phyloP scores from a whole-genome alignment of 2,329 filamentous ascomycete genomes.

The Trichoderma cornu-damae region DNA sequence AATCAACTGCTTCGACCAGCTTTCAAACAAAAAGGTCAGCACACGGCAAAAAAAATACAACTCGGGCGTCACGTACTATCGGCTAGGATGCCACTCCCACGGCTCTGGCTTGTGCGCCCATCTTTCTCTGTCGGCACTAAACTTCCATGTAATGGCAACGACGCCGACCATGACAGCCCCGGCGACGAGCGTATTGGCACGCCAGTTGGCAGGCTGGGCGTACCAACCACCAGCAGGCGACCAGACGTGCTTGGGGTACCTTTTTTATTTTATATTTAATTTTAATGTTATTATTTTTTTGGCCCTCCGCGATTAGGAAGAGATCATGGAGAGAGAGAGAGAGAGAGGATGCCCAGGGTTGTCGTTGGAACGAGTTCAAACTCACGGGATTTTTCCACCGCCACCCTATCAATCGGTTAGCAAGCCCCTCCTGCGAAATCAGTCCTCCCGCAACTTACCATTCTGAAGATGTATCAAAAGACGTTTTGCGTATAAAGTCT shows the following conservation, averaged over 20 bases:
- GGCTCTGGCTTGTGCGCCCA: conserved; percentile 71
- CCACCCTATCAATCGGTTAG: conserved; percentile 59
- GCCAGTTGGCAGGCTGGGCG: conserved; percentile 91
- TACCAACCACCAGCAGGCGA: conserved; percentile 98
- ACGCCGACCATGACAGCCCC: conserved; percentile 64
- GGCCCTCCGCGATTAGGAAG: background rate
- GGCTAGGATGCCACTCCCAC: conserved; percentile 74
- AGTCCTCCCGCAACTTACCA: conserved; percentile 54
- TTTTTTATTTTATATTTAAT: too few relatives aligned
- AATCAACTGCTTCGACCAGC: conserved; percentile 44
- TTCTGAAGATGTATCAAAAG: conserved; percentile 44
- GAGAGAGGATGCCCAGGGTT: background rate
- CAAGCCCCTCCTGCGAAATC: conserved; percentile 25
- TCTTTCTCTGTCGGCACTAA: conserved; percentile 68
- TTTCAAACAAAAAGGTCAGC: conserved; percentile 22
- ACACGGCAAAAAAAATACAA: too few relatives aligned
- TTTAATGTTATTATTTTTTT: too few relatives aligned
- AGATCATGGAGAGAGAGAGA: too few relatives aligned
- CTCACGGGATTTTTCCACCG: conserved; percentile 62
- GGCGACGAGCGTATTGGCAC: conserved; percentile 77
- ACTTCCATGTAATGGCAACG: conserved; percentile 60
- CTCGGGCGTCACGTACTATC: conserved; percentile 58
- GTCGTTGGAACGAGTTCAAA: conserved; percentile 39
- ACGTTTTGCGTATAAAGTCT: conserved; percentile 26
- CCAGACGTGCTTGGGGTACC: conserved; percentile 99